A percentile compares a stretch with the other conserved stretches of the same genome.
phyloP scores from a whole-genome alignment of 805 yeast species.

The Brettanomyces bruxellensis region DNA sequence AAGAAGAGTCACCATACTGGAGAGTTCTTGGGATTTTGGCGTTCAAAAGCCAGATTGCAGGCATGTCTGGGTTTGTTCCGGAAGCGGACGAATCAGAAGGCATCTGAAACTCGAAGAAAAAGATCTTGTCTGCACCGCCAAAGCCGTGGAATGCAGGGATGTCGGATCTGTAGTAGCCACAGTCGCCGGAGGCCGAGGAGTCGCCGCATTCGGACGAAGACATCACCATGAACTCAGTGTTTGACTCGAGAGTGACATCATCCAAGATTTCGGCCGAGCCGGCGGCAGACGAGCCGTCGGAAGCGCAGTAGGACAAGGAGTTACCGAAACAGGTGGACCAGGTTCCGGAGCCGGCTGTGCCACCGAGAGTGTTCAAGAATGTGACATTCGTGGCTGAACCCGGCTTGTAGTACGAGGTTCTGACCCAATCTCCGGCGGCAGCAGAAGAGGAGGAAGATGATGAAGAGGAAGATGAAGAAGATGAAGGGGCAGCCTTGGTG shows the following conservation, averaged over 20 bases:
- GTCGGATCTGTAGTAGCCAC: constrained; percentile 81
- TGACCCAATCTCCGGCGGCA: constrained; percentile 53
- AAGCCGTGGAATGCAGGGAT: constrained; percentile 95
- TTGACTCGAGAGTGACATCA: constrained; percentile 61
- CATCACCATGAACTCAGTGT: constrained; percentile 77
- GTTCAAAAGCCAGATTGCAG: constrained; percentile 76
- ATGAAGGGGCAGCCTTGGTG: constrained; percentile 11
- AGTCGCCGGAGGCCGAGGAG: constrained; percentile 37
- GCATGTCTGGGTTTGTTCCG: constrained; percentile 75
- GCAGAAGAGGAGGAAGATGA: constrained; percentile 27
- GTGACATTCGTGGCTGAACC: constrained; percentile 60
- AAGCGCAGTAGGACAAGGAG: constrained; percentile 77
- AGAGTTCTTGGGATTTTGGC: constrained; percentile 82
- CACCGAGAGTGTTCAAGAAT: constrained; percentile 86
- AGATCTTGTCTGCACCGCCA: constrained; percentile 74
- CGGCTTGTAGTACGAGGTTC: constrained; percentile 58
- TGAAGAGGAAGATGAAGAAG: constrained; percentile 22
- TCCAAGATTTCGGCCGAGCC: constrained; percentile 56
- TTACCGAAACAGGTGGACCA: constrained; percentile 86
- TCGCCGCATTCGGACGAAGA: constrained; percentile 54
- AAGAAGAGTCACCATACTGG: constrained; percentile 77
- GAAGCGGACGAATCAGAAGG: constrained; percentile 45
- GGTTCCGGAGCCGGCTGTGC: constrained; percentile 74
- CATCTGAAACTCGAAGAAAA: constrained; percentile 91
- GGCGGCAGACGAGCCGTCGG: constrained; percentile 72